Percentiles rank a stretch among this genome's conserved stretches.
phyloP scores from a whole-genome alignment of 176 grass and related monocot genomes.

The Carex cristatella region DNA sequence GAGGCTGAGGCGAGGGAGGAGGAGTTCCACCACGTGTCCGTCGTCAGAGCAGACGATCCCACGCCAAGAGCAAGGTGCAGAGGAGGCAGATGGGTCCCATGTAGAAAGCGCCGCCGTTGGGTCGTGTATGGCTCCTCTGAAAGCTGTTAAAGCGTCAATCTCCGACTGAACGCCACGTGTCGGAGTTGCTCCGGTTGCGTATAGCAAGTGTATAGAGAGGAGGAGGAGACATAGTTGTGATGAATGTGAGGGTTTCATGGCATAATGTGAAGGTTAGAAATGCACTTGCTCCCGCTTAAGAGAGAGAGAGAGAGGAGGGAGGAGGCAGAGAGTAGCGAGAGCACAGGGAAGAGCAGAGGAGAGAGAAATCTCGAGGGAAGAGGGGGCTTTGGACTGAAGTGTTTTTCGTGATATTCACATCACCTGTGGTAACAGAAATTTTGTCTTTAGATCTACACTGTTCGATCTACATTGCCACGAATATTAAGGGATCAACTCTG shows the following conservation, averaged over 20 bases:
- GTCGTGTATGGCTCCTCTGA: constrained; percentile 43
- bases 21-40: constrained; percentile 54
- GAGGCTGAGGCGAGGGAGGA: constrained; percentile 56
- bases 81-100: constrained; percentile 46
- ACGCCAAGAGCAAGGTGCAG: constrained; percentile 78
- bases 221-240: constrained; percentile 3
- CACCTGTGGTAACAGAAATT: too few species aligned
- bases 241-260: constrained; percentile 25
- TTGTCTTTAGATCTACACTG: too few species aligned
- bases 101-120: constrained; percentile 57
- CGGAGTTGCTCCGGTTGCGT: background rate
- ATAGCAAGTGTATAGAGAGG: background rate
- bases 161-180: constrained; percentile 44
- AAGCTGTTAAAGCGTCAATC: constrained; percentile 65
- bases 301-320: background rate
- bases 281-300: background rate
- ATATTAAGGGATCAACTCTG: too few species aligned
- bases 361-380: constrained; percentile 17
- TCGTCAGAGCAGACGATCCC: constrained; percentile 52
- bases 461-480: too few species aligned
- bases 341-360: constrained; percentile 6
- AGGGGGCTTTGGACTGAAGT: constrained; percentile 45
- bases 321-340: background rate
- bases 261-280: constrained; percentile 20
- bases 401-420: background rate